These are phyloP conservation scores for Penicillium flavigenum DNA, from an alignment of 495 filamentous ascomycete species.

Conservation along the genomic window DNA sequence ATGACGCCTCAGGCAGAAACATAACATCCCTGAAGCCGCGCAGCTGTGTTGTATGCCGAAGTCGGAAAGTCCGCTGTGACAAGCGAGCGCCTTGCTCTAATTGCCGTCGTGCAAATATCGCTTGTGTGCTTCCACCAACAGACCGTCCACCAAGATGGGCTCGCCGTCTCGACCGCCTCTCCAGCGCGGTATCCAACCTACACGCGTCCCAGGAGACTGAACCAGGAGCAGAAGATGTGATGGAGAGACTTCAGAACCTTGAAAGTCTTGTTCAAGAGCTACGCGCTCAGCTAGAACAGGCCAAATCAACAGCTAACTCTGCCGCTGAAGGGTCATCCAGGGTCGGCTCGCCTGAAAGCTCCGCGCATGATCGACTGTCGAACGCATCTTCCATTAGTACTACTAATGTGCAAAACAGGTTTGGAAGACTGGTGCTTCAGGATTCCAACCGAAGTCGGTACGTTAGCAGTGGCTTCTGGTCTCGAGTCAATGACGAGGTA, in stretches of 20 bases:
- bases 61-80: slow-evolving; percentile 67
- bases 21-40: slow-evolving; percentile 39
- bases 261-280: slow-evolving; percentile 58
- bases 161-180: slow-evolving; percentile 41
- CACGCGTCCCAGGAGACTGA: slow-evolving; percentile 14
- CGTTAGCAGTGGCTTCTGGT: slow-evolving; percentile 55
- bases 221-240: slow-evolving; percentile 40
- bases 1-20: slow-evolving; percentile 8
- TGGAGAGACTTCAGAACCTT: slow-evolving; percentile 53
- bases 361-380: slow-evolving; percentile 5
- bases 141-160: slow-evolving; percentile 53
- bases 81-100: slow-evolving; percentile 66
- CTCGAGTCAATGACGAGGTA: slow-evolving; percentile 54
- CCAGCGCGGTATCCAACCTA: slow-evolving; percentile 3
- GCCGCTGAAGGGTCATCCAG: slow-evolving; percentile 16
- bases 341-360: slow-evolving; percentile 21
- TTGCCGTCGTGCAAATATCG: slow-evolving; percentile 60
- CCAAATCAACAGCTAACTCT: slow-evolving; percentile 26
- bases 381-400: slow-evolving; percentile 9
- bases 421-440: slow-evolving; percentile 45
- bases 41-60: slow-evolving; percentile 57
- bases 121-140: slow-evolving; percentile 51
- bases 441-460: slow-evolving; percentile 46
- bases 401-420: slow-evolving; percentile 29
- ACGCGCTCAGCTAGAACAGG: slow-evolving; percentile 50